Percentiles rank a stretch among this genome's conserved stretches.
phyloP scores from a whole-genome alignment of 2,329 filamentous ascomycete genomes.

The Spiromastix sp. region DNA sequence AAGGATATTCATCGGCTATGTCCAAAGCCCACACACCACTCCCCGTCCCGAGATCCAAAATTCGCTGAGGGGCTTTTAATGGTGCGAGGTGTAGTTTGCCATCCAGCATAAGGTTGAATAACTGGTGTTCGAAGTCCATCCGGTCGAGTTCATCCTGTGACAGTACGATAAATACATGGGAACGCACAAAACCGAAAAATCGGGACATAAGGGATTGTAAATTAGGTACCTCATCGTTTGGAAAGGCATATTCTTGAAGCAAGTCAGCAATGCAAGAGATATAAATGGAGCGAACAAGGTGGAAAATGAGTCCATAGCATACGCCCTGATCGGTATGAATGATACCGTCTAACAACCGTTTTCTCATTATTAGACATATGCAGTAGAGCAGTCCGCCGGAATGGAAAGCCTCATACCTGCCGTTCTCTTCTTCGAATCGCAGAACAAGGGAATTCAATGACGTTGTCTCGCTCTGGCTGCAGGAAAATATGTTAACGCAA shows the following conservation, averaged over 20 bases:
- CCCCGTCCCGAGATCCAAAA: conserved; percentile 27
- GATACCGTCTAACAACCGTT: conserved; percentile 16
- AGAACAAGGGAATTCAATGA: background rate
- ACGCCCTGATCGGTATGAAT: conserved; percentile 13
- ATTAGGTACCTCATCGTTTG: conserved; percentile 9
- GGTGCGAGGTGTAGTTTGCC: conserved; percentile 21
- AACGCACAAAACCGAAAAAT: background rate
- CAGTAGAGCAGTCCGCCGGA: background rate
- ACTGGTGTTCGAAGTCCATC: conserved; percentile 16
- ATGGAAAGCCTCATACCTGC: background rate
- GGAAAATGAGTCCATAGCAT: background rate
- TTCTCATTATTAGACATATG: conserved; percentile 1
- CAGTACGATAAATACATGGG: background rate
- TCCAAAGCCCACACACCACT: conserved; percentile 30
- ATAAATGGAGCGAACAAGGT: background rate
- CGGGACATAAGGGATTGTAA: background rate
- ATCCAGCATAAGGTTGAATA: conserved; percentile 18
- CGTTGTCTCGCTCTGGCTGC: background rate
- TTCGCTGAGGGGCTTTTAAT: conserved; percentile 10
- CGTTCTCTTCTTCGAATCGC: background rate
- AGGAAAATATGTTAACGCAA: no score
- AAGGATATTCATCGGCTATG: conserved; percentile 18
- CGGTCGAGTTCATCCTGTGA: background rate
- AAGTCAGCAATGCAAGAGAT: background rate
- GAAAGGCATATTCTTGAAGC: conserved; percentile 6